Evolutionary conservation across 202 grass and related monocot genomes (phyloP), one percentile per base, ranked within the genome.

Genomic region (Panicum virgatum): DNA sequence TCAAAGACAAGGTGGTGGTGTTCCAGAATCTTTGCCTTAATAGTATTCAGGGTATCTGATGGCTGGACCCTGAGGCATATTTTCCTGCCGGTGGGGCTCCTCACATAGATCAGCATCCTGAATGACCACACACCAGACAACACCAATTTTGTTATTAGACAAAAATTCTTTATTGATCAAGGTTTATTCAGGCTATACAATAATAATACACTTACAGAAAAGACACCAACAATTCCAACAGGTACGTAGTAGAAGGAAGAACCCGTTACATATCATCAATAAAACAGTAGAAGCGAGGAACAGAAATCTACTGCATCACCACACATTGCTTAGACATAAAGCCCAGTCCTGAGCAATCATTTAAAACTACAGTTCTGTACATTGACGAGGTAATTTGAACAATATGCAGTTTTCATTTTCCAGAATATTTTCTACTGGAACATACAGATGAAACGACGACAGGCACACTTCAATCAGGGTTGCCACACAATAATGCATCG

Each of bases 61-160:
- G 65, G 38, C 3, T 44, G 65, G 22, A 45, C 65, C n/a, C 12
- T 45, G 65, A 68, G 65, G 22, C 65, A 26, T 1, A 69, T 68
- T 44, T 5, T 25, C 65, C 12, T 23, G 2, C 65, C 22, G 0
- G 65, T 15, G 39, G 65, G 12, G n/a, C 39, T 15, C 65, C 42
- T 68, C 38, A 68, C 68, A 32, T 19, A 71, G 25, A 71, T 32
- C 14, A 50, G 68, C 68, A 71, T 71, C 25, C 68, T 71, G 26
- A 44, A 15, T 1, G 2, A 44, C 2, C 5, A 44, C 36, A 40
- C 36, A 42, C 1, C 63, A 23, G 42, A 13, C 10, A 13, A 42
- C 6, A 32, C 3, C 15, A 50, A 19, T 4, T 18, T 18, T 2
- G 0, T 43, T 30, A 34, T 15, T 26, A 75, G 20, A 43, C 20